Evolutionary conservation across 2,329 filamentous ascomycete species (phyloP), one percentile per base, ranked within the genome.

Genomic region (Cryphonectria naterciae): DNA sequence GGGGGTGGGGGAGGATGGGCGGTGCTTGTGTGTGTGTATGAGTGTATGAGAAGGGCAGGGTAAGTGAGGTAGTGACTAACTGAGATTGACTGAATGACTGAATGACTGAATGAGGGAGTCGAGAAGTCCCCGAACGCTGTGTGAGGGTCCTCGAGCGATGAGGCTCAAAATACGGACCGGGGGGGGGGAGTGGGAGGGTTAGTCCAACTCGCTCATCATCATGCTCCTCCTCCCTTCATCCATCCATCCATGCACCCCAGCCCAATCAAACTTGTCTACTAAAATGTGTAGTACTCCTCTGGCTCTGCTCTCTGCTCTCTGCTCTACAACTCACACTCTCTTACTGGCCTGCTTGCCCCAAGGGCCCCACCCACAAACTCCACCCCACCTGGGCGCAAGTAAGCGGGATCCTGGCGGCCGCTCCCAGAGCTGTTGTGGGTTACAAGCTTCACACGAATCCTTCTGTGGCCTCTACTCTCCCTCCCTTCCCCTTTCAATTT

Each of bases 81-180:
- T 19, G 43, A 15, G 13, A 1, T 11, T 10, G 46, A 10, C 7
- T n/a, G 46, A 22, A 17, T 17, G 39, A 41, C 39, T 17, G 39
- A 41, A 11, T 49, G 46, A n/a, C 46, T 49, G 46, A n/a, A 35
- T 2, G 65, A 65, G 70, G 71, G 68, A 58, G 52, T 68, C 65
- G 54, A 67, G 58, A 64, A 73, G 46, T 32, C 71, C 71, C 71
- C 41, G 66, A 73, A 68, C 58, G 68, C 62, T 65, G 43, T 58
- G 71, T 68, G 69, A 65, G 66, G 58, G 58, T 61, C 32, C 32
- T 39, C 7, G 22, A 35, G 7, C 58, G 52, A 73, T 73, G 71
- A 70, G 71, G 71, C 71, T 73, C 71, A 72, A 73, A 72, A 68
- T 71, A 61, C 64, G 35, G 56, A 71, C 58, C 58, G 3, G 25